Evolutionary conservation across 257 asterid genomes (phyloP).

Genomic region (Solanum dulcamara): DNA sequence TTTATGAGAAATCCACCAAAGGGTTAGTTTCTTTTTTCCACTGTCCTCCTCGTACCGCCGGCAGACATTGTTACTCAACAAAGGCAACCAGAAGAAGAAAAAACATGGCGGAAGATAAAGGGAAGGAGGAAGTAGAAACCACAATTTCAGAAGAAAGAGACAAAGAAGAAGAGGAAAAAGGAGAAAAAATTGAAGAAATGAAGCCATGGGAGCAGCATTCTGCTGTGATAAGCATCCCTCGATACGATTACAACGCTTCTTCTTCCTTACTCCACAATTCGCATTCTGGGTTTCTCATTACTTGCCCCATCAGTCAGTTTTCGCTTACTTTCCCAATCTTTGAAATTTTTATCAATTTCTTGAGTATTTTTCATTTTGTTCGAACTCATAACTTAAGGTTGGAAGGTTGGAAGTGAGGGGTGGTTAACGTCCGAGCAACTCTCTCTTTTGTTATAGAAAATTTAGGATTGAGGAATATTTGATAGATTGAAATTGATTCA

Average conservation of each 20-base stretch:
- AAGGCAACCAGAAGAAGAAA: not conserved
- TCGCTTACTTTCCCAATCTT: not conserved
- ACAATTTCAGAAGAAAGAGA: not conserved
- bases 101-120: not conserved
- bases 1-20: not conserved
- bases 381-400: too few species aligned
- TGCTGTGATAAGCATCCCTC: constrained; percentile 37
- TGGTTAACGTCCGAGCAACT: too few species aligned
- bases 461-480: not conserved
- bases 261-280: constrained; percentile 25
- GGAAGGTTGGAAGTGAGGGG: too few species aligned
- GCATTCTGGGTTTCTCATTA: constrained; percentile 36
- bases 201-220: constrained; percentile 52
- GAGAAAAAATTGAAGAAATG: constrained; percentile 17
- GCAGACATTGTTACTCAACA: not conserved
- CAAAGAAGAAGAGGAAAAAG: not conserved
- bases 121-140: not conserved
- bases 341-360: not conserved
- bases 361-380: not conserved
- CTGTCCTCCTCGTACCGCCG: not conserved
- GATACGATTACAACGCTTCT: constrained; percentile 34
- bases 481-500: not conserved
- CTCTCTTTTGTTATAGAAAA: not conserved
- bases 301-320: constrained; percentile 35
- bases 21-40: not conserved